A percentile compares a stretch with the other conserved stretches of the same genome.
Evolutionary conservation across 179 eudicot species (phyloP).

Genomic region (Amaranthus tricolor): DNA sequence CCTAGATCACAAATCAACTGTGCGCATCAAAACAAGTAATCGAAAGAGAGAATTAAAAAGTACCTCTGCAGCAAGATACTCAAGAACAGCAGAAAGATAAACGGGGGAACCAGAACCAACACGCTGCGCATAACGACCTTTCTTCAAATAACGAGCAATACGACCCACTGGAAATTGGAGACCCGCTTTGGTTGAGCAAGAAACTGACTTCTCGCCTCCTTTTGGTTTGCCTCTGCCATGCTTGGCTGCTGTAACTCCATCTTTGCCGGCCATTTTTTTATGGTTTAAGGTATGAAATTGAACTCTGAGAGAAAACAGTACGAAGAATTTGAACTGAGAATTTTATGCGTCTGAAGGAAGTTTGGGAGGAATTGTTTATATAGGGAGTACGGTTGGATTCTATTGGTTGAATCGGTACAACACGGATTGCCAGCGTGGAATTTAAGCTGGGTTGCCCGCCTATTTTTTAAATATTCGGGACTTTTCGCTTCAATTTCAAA

Average conservation of each 20-base stretch:
- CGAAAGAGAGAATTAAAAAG: not conserved
- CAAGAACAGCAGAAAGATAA: conserved; percentile 31
- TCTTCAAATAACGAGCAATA: conserved; percentile 27
- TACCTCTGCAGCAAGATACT: conserved; percentile 29
- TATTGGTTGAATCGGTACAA: conserved; percentile 17
- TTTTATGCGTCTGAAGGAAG: not conserved
- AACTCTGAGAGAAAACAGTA: not conserved
- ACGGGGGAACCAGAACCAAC: conserved; percentile 32
- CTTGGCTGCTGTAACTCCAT: not conserved
- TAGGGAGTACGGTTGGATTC: not conserved
- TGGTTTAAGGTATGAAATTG: not conserved
- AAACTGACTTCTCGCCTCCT: conserved; percentile 15
- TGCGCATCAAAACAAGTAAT: too few relatives aligned
- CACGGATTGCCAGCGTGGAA: conserved; percentile 41
- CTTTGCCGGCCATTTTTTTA: conserved; percentile 22
- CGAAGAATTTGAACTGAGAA: too few relatives aligned
- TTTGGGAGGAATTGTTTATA: not conserved
- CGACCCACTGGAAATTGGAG: conserved; percentile 26
- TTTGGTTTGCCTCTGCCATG: conserved; percentile 14
- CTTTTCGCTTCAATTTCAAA: not conserved
- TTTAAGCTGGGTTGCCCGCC: conserved; percentile 14
- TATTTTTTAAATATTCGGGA: not conserved
- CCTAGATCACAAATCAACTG: too few relatives aligned
- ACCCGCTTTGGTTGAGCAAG: conserved; percentile 22
- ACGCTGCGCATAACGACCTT: conserved; percentile 25